A percentile compares a stretch with the other conserved stretches of the same genome.
Conservation (phyloP, 768 basidiomycete genomes). For the Kwoniella dejecticola region DNA sequence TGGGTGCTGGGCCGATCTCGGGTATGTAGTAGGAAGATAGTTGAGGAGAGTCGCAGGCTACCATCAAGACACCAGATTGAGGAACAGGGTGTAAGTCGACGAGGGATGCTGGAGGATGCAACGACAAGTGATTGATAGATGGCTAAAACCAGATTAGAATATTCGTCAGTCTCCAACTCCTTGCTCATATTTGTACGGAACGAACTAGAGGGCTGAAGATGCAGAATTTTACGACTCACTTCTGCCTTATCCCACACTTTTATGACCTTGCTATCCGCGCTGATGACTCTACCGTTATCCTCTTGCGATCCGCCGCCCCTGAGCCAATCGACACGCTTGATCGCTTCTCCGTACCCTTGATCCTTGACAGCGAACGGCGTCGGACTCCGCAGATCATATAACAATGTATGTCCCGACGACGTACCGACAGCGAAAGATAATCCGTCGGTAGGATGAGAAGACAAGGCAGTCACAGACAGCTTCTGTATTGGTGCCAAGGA, state of each 20-base stretch:
- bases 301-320: conserved; percentile 73
- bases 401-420: conserved; percentile 86
- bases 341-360: conserved; percentile 91
- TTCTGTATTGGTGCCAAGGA: conserved; percentile 31
- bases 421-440: conserved; percentile 93
- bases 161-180: too few species aligned
- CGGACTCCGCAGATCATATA: conserved; percentile 89
- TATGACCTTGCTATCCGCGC: conserved; percentile 93
- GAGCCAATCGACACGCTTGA: conserved; percentile 84
- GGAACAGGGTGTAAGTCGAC: conserved; percentile 90
- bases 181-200: background rate
- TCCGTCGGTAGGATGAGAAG: conserved; percentile 77
- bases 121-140: conserved; percentile 80
- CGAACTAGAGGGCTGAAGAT: background rate
- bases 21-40: conserved; percentile 95
- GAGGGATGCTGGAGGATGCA: conserved; percentile 85
- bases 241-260: conserved; percentile 92
- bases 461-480: conserved; percentile 77
- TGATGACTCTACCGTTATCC: conserved; percentile 83
- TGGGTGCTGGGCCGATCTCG: conserved; percentile 91
- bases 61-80: conserved; percentile 82
- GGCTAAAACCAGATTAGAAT: conserved; percentile 60
- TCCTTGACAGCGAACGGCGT: conserved; percentile 86
- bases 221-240: conserved; percentile 47
- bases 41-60: conserved; percentile 94